These are phyloP conservation scores for Fusarium oligoseptatum DNA, from an alignment of 2,329 filamentous ascomycete species.

Conservation along the genomic window DNA sequence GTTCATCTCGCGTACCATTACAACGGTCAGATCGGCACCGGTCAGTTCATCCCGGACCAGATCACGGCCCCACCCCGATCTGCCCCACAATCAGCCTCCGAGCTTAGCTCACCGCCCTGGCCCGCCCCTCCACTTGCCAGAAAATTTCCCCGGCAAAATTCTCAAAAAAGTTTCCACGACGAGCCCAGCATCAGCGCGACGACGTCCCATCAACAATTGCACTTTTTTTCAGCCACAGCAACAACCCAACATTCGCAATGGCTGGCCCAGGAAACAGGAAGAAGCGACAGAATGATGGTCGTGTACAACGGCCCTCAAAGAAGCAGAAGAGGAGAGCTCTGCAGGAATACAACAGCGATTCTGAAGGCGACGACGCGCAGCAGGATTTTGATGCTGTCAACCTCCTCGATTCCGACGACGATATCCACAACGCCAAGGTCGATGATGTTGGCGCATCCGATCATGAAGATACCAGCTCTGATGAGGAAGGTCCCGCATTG, in stretches of 20 bases:
- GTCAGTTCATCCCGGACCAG: slow-evolving; percentile 1
- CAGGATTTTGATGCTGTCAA: slow-evolving; percentile 65
- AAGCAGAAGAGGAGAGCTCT: slow-evolving; percentile 64
- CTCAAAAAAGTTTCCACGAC: slow-evolving; percentile 44
- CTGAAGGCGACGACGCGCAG: slow-evolving; percentile 56
- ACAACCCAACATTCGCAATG: slow-evolving; percentile 45
- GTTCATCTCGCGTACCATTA: neutral
- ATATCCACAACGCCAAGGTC: slow-evolving; percentile 65
- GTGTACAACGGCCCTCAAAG: slow-evolving; percentile 60
- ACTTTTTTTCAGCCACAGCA: slow-evolving; percentile 14
- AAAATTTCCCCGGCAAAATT: slow-evolving; percentile 47
- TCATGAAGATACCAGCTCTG: slow-evolving; percentile 53
- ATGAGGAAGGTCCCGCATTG: slow-evolving; percentile 50
- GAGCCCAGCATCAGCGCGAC: slow-evolving; percentile 32
- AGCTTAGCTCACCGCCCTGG: slow-evolving; percentile 44
- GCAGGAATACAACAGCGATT: slow-evolving; percentile 66
- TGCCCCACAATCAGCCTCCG: slow-evolving; percentile 21
- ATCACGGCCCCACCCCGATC: slow-evolving; percentile 8
- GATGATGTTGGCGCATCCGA: slow-evolving; percentile 62
- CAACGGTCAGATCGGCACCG: neutral
- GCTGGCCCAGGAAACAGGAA: slow-evolving; percentile 52
- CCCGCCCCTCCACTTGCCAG: slow-evolving; percentile 42
- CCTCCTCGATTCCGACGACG: slow-evolving; percentile 69
- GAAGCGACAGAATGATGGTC: slow-evolving; percentile 50
- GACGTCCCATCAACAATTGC: slow-evolving; percentile 22